Evolutionary conservation across 2,329 filamentous ascomycete species (phyloP), one percentile per base, ranked within the genome.

Genomic region (Leptographium radiaticola): DNA sequence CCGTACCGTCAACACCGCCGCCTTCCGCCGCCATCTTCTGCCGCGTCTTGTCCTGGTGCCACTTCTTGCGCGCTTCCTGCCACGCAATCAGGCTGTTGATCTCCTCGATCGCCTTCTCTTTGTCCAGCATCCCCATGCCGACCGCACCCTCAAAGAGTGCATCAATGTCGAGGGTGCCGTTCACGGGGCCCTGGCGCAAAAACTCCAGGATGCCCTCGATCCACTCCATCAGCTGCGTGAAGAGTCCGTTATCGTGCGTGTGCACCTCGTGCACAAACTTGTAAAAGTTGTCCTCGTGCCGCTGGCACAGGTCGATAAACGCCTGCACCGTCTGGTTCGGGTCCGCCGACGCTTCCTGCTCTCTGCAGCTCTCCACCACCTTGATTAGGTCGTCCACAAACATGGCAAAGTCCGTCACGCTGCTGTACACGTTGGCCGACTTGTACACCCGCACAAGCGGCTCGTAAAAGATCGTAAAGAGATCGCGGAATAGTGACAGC

Each of bases 201-300:
- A 97, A 98, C 58, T 93, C 87, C 7, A 98, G 79, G 55, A 98
- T 97, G 39, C 86, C 87, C 70, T 98, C 93, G 47, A 97, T 84
- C 93, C 93, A 97, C 31, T 83, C 83, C 93, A 98, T 98, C 51
- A 98, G 78, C 62, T 94, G 87, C 39, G 89, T 90, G 62, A 98
- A 98, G 1, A 98, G 79, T 0, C 93, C 93, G 59, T 98, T 95
- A 66, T 98, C 93, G 63, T 98, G 91, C 8, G 87, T 83, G 65
- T 98, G 93, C 1, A 98, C 91, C 70, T 98, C 93, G 67, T 98
- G 93, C 4, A 98, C 86, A 67, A 98, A 98, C 67, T 95, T 97
- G 77, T 97, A 98, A 66, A 98, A 91, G 70, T 95, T 95, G 66
- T 94, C 83, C 69, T 98, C 89, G 67, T 98, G 93, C 45, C 93